Conservation (phyloP, 2,329 filamentous ascomycete genomes). For the Xylaria sp. region DNA sequence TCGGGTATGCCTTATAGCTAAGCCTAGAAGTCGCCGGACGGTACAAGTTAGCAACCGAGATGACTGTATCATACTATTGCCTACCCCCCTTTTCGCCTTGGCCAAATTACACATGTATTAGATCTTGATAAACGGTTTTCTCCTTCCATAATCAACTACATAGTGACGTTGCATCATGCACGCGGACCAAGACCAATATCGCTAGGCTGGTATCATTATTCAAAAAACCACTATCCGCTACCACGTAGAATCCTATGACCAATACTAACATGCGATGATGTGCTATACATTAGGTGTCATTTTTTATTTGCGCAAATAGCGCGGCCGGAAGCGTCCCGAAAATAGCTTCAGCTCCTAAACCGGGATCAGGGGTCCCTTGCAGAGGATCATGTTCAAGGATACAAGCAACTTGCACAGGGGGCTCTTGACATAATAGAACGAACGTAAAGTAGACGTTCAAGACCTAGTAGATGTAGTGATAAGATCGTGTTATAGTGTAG, state of each 20-base stretch:
- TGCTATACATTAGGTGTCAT: constrained; percentile 4
- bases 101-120: background rate
- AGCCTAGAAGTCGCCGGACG: background rate
- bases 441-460: background rate
- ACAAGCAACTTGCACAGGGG: constrained; percentile 25
- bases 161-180: constrained; percentile 8
- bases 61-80: constrained; percentile 8
- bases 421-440: background rate
- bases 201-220: background rate
- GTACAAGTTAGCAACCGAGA: constrained; percentile 13
- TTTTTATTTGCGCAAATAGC: constrained; percentile 1
- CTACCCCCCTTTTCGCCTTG: background rate
- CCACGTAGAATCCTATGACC: constrained; percentile 24
- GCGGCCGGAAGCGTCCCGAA: constrained; percentile 22
- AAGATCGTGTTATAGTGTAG: background rate
- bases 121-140: background rate
- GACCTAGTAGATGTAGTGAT: background rate
- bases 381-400: constrained; percentile 23
- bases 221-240: background rate
- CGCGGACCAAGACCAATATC: background rate
- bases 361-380: constrained; percentile 23
- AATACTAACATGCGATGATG: constrained; percentile 3
- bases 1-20: background rate
- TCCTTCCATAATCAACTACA: background rate
- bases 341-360: constrained; percentile 29